phyloP scores from a whole-genome alignment of 2,329 filamentous ascomycete genomes.

The Xylaria sp. region DNA sequence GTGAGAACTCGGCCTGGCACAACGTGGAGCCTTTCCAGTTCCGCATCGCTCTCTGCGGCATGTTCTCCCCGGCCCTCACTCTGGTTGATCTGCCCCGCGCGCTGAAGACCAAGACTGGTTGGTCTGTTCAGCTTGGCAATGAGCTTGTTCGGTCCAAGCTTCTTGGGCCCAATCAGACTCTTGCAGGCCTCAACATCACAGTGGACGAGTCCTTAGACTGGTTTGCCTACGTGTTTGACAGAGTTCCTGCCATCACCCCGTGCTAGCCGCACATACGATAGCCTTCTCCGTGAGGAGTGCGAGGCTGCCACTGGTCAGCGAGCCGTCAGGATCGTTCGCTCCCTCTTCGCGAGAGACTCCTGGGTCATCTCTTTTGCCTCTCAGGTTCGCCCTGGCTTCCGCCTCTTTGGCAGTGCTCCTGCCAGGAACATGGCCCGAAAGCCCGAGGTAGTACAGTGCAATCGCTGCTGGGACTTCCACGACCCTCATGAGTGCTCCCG shows the following conservation, averaged over 20 bases:
- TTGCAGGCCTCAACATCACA: too few species aligned
- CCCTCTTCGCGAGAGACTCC: too few species aligned
- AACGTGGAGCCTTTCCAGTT: not conserved
- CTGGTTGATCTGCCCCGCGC: not conserved
- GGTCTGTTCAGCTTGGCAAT: not conserved
- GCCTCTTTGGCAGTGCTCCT: not conserved
- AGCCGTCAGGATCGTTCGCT: not conserved
- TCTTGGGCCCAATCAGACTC: not conserved
- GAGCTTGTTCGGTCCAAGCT: not conserved
- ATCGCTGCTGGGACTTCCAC: not conserved
- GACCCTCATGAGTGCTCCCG: not conserved
- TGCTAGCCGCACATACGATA: too few species aligned
- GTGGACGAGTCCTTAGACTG: not conserved
- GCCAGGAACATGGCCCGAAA: not conserved
- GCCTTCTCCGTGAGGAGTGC: too few species aligned
- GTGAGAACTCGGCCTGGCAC: not conserved
- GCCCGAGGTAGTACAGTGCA: not conserved
- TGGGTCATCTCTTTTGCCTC: not conserved
- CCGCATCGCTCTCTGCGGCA: not conserved
- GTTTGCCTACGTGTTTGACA: not conserved
- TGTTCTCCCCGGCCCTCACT: not conserved
- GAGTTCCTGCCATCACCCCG: not conserved
- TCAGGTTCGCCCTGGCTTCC: not conserved
- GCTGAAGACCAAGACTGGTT: not conserved
- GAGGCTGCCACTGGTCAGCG: not conserved